Evolutionary conservation across 2,329 filamentous ascomycete species (phyloP).

Genomic region (Plenodomus biglobosus): DNA sequence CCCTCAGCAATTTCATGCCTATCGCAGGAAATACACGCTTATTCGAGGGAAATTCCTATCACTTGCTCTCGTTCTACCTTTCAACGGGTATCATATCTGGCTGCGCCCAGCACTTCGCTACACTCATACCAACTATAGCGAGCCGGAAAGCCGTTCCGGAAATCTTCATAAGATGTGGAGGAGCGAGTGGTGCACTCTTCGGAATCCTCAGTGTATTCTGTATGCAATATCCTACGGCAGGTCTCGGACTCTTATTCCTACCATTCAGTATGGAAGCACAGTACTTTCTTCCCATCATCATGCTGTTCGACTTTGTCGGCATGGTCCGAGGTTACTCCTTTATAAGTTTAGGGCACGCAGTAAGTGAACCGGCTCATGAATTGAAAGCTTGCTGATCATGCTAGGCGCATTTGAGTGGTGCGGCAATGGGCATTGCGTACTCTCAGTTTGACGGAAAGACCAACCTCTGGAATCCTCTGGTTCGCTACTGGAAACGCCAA

Average conservation of each 20-base stretch:
- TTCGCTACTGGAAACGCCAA: slow-evolving; percentile 29
- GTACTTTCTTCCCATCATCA: slow-evolving; percentile 33
- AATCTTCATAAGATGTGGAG: slow-evolving; percentile 33
- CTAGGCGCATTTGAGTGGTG: slow-evolving; percentile 40
- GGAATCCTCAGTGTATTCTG: slow-evolving; percentile 35
- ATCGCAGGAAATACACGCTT: slow-evolving; percentile 31
- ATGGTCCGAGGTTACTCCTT: slow-evolving; percentile 32
- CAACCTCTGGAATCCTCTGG: slow-evolving; percentile 39
- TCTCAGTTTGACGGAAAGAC: slow-evolving; percentile 39
- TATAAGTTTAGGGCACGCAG: slow-evolving; percentile 39
- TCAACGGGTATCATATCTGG: slow-evolving; percentile 34
- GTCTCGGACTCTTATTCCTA: slow-evolving; percentile 37
- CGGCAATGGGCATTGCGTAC: slow-evolving; percentile 34
- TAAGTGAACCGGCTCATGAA: slow-evolving; percentile 19
- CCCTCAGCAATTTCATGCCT: slow-evolving; percentile 35
- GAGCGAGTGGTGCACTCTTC: slow-evolving; percentile 40
- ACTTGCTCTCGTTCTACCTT: slow-evolving; percentile 35
- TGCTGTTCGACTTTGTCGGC: slow-evolving; percentile 39
- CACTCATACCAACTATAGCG: slow-evolving; percentile 20
- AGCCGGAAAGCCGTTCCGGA: slow-evolving; percentile 20
- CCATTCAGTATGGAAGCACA: slow-evolving; percentile 35
- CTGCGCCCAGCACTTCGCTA: slow-evolving; percentile 34
- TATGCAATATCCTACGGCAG: slow-evolving; percentile 34
- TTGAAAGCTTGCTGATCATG: slow-evolving; percentile 12
- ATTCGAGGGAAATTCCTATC: slow-evolving; percentile 36